Percentiles rank a stretch among this genome's conserved stretches.
These are phyloP conservation scores for Skeletonema menzelii DNA, from an alignment of 108 stramenopile genomes.

Conservation along the genomic window DNA sequence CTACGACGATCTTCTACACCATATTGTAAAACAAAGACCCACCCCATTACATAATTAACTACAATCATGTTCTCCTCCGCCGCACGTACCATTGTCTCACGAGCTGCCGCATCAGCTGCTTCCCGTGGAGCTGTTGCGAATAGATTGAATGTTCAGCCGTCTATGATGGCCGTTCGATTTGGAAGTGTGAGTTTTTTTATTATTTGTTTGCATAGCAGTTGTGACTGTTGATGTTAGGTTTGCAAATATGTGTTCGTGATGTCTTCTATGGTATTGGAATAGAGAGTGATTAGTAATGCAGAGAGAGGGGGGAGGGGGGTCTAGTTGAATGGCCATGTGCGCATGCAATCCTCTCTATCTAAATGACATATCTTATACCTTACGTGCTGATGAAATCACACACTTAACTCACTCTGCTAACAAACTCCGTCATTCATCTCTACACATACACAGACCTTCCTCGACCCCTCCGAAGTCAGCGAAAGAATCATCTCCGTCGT, in stretches of 20 bases:
- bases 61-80: constrained; percentile 67
- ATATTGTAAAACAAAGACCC: no score
- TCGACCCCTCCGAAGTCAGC: constrained; percentile 91
- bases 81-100: constrained; percentile 71
- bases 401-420: not conserved
- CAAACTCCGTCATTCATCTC: not conserved
- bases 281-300: no score
- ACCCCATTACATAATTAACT: not conserved
- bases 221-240: not conserved
- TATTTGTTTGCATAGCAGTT: not conserved
- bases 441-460: constrained; percentile 69
- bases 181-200: constrained; percentile 33
- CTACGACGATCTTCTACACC: not conserved
- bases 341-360: no score
- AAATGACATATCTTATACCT: no score
- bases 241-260: not conserved
- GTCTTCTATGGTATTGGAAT: not conserved
- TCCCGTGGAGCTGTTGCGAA: constrained; percentile 29
- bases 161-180: constrained; percentile 49
- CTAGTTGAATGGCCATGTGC: no score
- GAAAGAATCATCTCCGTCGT: constrained; percentile 94
- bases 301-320: no score
- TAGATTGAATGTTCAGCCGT: constrained; percentile 22
- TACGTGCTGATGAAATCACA: not conserved
- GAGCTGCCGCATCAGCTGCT: constrained; percentile 45